A percentile compares a stretch with the other conserved stretches of the same genome.
Evolutionary conservation across 805 yeast genomes (phyloP).

Genomic region (Isabelozyma gotoi): DNA sequence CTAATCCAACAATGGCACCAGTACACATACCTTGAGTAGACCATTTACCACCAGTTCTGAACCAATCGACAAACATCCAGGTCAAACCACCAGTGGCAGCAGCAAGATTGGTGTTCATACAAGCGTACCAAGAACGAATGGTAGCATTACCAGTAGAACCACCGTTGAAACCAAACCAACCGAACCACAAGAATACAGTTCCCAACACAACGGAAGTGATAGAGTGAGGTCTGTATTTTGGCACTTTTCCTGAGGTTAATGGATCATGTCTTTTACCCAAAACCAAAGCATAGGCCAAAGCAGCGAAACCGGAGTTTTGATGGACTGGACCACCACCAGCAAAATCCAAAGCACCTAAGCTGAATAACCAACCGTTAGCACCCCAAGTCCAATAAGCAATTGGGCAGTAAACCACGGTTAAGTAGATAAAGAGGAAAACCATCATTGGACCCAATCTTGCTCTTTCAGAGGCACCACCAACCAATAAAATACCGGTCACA

Average conservation of each 20-base stretch:
- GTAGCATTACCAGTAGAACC: constrained; percentile 95
- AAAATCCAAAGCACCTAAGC: constrained; percentile 85
- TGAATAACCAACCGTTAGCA: constrained; percentile 82
- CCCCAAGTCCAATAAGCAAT: constrained; percentile 99
- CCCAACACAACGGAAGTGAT: constrained; percentile 90
- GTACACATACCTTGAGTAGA: constrained; percentile 92
- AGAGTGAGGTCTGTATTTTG: constrained; percentile 91
- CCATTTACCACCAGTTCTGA: constrained; percentile 85
- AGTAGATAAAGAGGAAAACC: constrained; percentile 91
- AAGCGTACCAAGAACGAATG: constrained; percentile 92
- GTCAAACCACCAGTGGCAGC: constrained; percentile 92
- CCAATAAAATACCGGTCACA: constrained; percentile 88
- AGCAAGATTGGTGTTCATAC: constrained; percentile 89
- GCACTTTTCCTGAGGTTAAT: constrained; percentile 63
- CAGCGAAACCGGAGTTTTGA: constrained; percentile 91
- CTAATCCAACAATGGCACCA: constrained; percentile 92
- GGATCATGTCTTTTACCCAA: constrained; percentile 93
- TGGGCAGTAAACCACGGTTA: constrained; percentile 94
- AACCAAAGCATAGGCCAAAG: constrained; percentile 86
- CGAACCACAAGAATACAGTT: constrained; percentile 94
- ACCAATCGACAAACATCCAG: constrained; percentile 90
- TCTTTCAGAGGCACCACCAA: constrained; percentile 98
- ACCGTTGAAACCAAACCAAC: constrained; percentile 99
- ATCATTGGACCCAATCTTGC: constrained; percentile 96
- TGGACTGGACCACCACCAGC: constrained; percentile 99